Evolutionary conservation across 768 basidiomycete genomes (phyloP), one percentile per base, ranked within the genome.

Genomic region (Floccularia luteovirens): DNA sequence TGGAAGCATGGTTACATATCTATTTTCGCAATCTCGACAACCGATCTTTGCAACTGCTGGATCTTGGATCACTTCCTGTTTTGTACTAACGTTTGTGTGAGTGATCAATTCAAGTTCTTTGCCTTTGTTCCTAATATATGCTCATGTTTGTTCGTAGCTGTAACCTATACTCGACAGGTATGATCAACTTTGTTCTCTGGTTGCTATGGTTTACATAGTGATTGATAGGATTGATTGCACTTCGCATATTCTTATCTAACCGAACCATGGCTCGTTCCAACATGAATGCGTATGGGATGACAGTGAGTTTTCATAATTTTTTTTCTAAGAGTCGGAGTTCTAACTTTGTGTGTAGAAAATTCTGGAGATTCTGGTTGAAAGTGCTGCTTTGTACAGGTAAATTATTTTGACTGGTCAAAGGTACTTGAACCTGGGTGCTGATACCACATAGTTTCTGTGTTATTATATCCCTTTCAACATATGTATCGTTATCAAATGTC

Each of bases 351-450:
- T 25, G 21, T 21, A 50, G 48, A 54, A 50, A 45, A 44, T 48
- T 24, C 51, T 46, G 42, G 52, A 56, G 43, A 51, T 52, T 32
- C 33, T 55, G 16, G 44, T 50, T 2, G 50, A 52, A 43, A 51
- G 48, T n/a, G 47, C 47, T 11, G 43, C 48, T 6, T 38, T 53
- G 13, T 51, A 53, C 30, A 49, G 48, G 48, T 48, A 38, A 16
- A 27, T 36, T 30, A 19, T 1, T n/a, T 14, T 14, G 17, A 12
- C 3, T 28, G 33, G n/a, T 32, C 3, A 5, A 38, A 22, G 13
- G n/a, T 27, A 13, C 13, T 43, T n/a, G 40, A 4, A 1, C 19
- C 20, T 16, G 28, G 4, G 39, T 12, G n/a, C n/a, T n/a, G n/a
- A n/a, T 21, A 22, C 22, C n/a, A 14, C 28, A 19, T 31, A 49